Evolutionary conservation across 306 rosid species (phyloP).

Genomic region (Dryas octopetala): DNA sequence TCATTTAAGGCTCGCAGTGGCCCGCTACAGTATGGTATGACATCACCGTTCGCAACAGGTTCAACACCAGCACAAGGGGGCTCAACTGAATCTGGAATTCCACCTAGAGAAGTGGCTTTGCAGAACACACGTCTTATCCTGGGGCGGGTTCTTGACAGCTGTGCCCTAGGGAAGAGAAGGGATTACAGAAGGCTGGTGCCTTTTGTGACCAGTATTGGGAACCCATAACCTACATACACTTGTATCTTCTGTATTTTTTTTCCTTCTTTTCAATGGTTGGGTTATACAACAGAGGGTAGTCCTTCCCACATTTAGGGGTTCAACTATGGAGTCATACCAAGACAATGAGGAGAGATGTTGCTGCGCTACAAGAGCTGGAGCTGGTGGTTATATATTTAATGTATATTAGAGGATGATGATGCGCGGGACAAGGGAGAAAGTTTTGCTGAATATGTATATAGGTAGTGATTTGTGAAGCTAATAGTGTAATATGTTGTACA

Average conservation of each 20-base stretch:
- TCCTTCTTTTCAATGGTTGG: neutral
- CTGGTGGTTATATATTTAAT: neutral
- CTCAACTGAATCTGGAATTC: slow-evolving; percentile 53
- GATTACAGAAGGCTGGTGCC: slow-evolving; percentile 90
- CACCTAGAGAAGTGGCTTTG: slow-evolving; percentile 76
- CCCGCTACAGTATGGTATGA: slow-evolving; percentile 70
- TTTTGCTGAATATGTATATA: slow-evolving; percentile 48
- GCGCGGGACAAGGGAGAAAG: slow-evolving; percentile 26
- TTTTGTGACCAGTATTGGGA: slow-evolving; percentile 73
- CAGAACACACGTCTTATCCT: slow-evolving; percentile 90
- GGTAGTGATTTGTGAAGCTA: slow-evolving; percentile 38
- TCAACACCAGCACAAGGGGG: slow-evolving; percentile 41
- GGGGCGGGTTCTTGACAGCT: slow-evolving; percentile 81
- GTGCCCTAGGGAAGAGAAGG: slow-evolving; percentile 81
- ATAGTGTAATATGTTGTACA: slow-evolving; percentile 24
- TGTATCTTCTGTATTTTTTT: neutral
- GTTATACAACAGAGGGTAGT: neutral
- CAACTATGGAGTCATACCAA: neutral
- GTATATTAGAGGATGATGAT: neutral
- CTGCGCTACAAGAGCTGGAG: neutral
- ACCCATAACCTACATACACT: slow-evolving; percentile 45
- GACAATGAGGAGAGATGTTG: neutral
- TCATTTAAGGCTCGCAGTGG: slow-evolving; percentile 98
- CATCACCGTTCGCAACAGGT: slow-evolving; percentile 44
- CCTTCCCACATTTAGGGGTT: neutral